Conservation (phyloP, 495 filamentous ascomycete genomes). For the Penicillium fimorum region DNA sequence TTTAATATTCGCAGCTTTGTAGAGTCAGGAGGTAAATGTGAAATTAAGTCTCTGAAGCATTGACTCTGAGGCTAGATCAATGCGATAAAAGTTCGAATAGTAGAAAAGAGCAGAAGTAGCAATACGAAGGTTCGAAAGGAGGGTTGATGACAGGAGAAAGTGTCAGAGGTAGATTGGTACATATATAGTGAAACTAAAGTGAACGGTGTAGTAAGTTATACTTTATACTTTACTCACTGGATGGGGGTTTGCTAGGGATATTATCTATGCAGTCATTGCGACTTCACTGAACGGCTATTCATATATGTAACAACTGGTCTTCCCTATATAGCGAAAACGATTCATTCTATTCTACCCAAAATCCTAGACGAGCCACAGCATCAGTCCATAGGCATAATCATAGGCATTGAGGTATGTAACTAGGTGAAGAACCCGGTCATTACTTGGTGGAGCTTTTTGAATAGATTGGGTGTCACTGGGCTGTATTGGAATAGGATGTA, state of each 20-base stretch:
- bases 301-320: background rate
- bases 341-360: no score
- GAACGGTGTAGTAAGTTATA: background rate
- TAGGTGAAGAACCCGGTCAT: no score
- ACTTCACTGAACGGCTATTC: background rate
- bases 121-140: background rate
- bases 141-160: background rate
- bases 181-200: background rate
- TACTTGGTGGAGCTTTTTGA: background rate
- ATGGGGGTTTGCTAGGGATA: background rate
- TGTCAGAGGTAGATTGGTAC: background rate
- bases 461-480: background rate
- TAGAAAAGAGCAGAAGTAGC: background rate
- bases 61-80: background rate
- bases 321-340: no score
- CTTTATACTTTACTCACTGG: background rate
- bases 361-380: no score
- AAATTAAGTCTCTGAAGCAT: no score
- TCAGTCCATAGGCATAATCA: no score
- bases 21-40: background rate
- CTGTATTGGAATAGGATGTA: background rate
- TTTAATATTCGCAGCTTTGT: background rate
- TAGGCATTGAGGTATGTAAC: no score
- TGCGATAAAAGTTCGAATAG: background rate
- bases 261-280: background rate